Conservation (phyloP, 2,329 filamentous ascomycete genomes). For the Neofusicoccum cordaticola region DNA sequence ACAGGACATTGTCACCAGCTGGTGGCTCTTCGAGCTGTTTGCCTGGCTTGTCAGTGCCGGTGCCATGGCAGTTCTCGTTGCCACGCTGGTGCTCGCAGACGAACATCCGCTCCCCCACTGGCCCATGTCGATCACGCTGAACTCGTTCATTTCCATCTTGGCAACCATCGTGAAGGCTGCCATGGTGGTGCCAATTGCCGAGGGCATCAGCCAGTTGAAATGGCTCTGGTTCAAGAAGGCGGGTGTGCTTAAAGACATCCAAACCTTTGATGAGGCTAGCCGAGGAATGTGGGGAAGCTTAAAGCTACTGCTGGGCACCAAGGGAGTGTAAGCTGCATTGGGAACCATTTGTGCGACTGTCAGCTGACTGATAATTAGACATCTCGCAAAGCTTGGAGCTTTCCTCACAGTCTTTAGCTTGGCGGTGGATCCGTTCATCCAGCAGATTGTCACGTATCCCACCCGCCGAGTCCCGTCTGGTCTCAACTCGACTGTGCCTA, state of each 20-base stretch:
- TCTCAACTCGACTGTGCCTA: background rate
- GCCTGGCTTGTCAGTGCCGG: constrained; percentile 18
- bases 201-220: constrained; percentile 38
- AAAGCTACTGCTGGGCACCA: constrained; percentile 2
- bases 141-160: constrained; percentile 35
- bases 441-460: constrained; percentile 18
- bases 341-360: background rate
- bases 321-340: background rate
- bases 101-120: constrained; percentile 18
- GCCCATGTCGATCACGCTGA: constrained; percentile 23
- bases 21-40: constrained; percentile 13
- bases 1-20: background rate
- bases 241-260: constrained; percentile 11
- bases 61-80: constrained; percentile 15
- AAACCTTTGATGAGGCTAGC: constrained; percentile 16
- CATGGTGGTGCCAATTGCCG: constrained; percentile 31
- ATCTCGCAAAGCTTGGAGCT: constrained; percentile 17
- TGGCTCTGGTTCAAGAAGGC: constrained; percentile 30
- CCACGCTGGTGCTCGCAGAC: constrained; percentile 16
- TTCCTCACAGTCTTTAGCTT: constrained; percentile 17
- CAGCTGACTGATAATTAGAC: background rate
- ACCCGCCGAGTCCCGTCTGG: background rate
- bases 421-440: constrained; percentile 19
- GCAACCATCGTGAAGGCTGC: constrained; percentile 31
- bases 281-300: constrained; percentile 2